A percentile compares a stretch with the other conserved stretches of the same genome.
These are phyloP conservation scores for Schizophyllum commune DNA, from an alignment of 1,284 basidiomycete species.

Conservation along the genomic window DNA sequence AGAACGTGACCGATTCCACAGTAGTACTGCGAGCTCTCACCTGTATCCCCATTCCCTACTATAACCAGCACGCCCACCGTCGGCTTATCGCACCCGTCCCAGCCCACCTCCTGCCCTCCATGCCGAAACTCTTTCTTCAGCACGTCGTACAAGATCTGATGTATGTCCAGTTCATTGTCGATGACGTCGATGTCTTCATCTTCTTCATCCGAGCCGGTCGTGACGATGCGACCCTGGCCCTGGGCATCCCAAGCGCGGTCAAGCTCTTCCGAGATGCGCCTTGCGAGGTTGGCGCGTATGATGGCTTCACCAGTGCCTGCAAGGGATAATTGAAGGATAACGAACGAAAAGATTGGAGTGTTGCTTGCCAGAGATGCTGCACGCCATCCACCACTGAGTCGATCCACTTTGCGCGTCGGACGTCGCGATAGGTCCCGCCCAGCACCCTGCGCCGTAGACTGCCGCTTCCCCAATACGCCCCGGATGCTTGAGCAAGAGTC, in stretches of 20 bases:
- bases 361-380: conserved; percentile 33
- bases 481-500: conserved; percentile 60
- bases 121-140: not conserved
- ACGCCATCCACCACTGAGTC: conserved; percentile 18
- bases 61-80: conserved; percentile 38
- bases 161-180: conserved; percentile 7
- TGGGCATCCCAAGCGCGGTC: conserved; percentile 24
- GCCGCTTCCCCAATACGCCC: conserved; percentile 61
- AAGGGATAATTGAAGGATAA: not conserved
- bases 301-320: conserved; percentile 37
- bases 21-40: conserved; percentile 17
- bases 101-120: conserved; percentile 16
- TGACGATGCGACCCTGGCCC: not conserved
- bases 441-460: conserved; percentile 28
- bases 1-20: conserved; percentile 11
- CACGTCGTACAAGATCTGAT: conserved; percentile 12
- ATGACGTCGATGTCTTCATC: conserved; percentile 1
- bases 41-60: conserved; percentile 28
- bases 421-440: conserved; percentile 18
- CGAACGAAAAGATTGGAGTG: not conserved
- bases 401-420: no score
- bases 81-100: conserved; percentile 14
- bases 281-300: conserved; percentile 27
- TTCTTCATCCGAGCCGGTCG: conserved; percentile 6
- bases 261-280: conserved; percentile 23